Conservation (phyloP, 768 basidiomycete species). For the Sporobolomyces pararoseus region DNA sequence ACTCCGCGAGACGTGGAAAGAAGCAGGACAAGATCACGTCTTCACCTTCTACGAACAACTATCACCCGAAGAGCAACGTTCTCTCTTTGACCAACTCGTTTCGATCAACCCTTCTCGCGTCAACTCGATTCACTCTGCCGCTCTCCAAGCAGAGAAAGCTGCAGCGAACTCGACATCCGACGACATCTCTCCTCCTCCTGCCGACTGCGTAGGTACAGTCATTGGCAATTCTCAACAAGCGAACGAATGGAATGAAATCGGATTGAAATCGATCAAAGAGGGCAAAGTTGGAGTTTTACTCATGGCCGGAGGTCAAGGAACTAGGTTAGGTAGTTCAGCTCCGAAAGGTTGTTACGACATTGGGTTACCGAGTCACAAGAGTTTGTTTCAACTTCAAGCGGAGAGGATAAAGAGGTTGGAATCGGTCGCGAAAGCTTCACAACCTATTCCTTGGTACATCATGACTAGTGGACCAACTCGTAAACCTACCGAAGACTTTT, state of each 20-base stretch:
- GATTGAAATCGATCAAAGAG: slow-evolving; percentile 72
- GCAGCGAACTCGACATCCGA: slow-evolving; percentile 53
- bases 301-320: slow-evolving; percentile 98
- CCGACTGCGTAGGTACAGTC: slow-evolving; percentile 65
- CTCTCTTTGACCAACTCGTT: slow-evolving; percentile 68
- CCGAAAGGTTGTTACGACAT: slow-evolving; percentile 99
- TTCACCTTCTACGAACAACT: slow-evolving; percentile 80
- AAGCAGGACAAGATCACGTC: slow-evolving; percentile 72
- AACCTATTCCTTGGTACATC: slow-evolving; percentile 89
- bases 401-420: slow-evolving; percentile 86
- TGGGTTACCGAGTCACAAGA: slow-evolving; percentile 84
- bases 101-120: slow-evolving; percentile 83
- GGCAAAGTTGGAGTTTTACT: slow-evolving; percentile 90
- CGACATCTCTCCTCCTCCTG: slow-evolving; percentile 75
- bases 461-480: slow-evolving; percentile 98
- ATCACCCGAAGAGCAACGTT: slow-evolving; percentile 59
- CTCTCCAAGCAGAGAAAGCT: slow-evolving; percentile 64
- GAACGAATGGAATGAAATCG: slow-evolving; percentile 68
- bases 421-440: slow-evolving; percentile 54
- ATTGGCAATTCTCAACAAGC: slow-evolving; percentile 58
- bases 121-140: slow-evolving; percentile 77
- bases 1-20: slow-evolving; percentile 26
- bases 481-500: slow-evolving; percentile 77
- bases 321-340: slow-evolving; percentile 80
- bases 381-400: slow-evolving; percentile 95